Base-by-base conservation (phyloP, 768 basidiomycete species). In the Leccinum broughii region DNA sequence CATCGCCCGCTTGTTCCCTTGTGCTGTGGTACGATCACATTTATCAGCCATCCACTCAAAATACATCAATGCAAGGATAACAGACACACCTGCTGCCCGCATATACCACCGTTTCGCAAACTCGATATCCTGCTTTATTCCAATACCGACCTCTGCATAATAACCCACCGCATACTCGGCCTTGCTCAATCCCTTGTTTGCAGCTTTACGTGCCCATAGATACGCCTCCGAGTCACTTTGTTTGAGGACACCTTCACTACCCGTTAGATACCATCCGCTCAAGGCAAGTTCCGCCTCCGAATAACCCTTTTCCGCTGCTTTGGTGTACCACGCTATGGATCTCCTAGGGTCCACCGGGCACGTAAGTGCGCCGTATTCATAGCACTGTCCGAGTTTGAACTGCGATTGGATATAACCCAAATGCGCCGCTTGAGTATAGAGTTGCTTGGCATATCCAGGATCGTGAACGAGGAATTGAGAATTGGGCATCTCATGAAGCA, bases 161-260 rank as follows among this genome's bases (percentile, higher is more conserved):
- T 98, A 97, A 26, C 96, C 97, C 20, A 98, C 96, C 10, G 97
- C 97, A 76, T 98, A 99, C 75, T 99, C 97, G 0, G 97, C 97
- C 75, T 97, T 98, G 71, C 90, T 90, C 67, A 97, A 71, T 6
- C 96, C 97, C 75, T 97, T 98, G 75, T 98, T 97, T 24, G 95
- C 97, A 17, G 95, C 95, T 56, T 93, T 85, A 34, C 95, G 82
- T 11, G 96, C 97, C 97, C 97, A 99, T 44, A 99, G 75, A 75
- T 97, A 99, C n/a, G 97, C 97, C 73, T 99, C 97, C 3, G 90
- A 91, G 74, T 99, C 97, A 68, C 92, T 95, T 79, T 98, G 97
- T 76, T 97, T 97, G 68, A 99, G 77, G 2, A 98, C 93, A 2
- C 92, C 92, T 69, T 98, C 96, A 70, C 88, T 93, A 3, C 93